Percentiles rank a stretch among this genome's conserved stretches.
Conservation (phyloP, 495 filamentous ascomycete genomes). For the Margaritispora aquatica region DNA sequence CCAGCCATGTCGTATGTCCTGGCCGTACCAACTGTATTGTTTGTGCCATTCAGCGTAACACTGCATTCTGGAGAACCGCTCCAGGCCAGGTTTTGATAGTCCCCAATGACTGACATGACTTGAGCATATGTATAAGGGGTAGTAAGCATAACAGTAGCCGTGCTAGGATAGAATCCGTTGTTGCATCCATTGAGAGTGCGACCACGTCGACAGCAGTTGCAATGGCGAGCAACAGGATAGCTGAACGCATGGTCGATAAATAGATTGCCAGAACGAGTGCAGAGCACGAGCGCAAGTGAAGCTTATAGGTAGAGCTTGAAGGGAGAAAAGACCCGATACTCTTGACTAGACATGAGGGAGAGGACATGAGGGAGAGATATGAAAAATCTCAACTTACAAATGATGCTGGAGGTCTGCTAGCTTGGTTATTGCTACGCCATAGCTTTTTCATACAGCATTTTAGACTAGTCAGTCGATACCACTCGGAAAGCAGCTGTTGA, state of each 20-base stretch:
- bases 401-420: too few species aligned
- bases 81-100: constrained; percentile 10
- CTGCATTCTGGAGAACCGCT: constrained; percentile 9
- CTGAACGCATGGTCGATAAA: neutral
- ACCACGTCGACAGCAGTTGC: neutral
- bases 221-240: neutral
- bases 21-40: constrained; percentile 14
- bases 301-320: too few species aligned
- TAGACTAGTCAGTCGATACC: neutral
- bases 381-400: too few species aligned
- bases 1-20: constrained; percentile 7
- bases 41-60: constrained; percentile 11
- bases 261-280: too few species aligned
- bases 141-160: constrained; percentile 3
- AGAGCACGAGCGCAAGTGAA: too few species aligned
- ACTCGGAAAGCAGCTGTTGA: neutral
- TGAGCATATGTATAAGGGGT: constrained; percentile 11
- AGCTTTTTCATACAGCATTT: neutral
- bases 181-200: constrained; percentile 7
- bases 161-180: constrained; percentile 4
- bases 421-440: too few species aligned
- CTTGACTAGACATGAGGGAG: too few species aligned
- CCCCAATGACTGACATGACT: constrained; percentile 13
- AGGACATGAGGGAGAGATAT: too few species aligned
- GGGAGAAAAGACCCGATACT: too few species aligned